These are phyloP conservation scores for Pulveroboletus sp. DNA, from an alignment of 768 basidiomycete genomes.

Conservation along the genomic window DNA sequence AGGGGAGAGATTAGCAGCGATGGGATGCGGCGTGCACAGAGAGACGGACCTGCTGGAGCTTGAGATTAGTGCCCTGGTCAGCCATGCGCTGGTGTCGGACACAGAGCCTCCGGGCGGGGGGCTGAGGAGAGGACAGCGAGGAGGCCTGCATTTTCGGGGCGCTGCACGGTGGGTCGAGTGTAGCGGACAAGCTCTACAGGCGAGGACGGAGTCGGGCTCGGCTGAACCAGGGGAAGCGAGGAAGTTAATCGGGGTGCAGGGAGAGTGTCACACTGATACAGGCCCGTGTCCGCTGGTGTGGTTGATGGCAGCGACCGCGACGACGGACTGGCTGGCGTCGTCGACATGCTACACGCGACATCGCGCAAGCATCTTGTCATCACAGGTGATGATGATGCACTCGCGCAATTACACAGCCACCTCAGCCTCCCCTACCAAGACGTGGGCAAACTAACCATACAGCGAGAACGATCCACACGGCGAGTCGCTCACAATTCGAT, in stretches of 20 bases:
- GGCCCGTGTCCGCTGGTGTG: slow-evolving; percentile 9
- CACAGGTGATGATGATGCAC: not conserved
- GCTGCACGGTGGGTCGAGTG: not conserved
- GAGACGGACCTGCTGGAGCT: slow-evolving; percentile 72
- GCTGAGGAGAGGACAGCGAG: slow-evolving; percentile 18
- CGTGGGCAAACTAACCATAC: slow-evolving; percentile 21
- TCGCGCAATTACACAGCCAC: slow-evolving; percentile 21
- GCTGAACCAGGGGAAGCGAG: not conserved
- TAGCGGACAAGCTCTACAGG: slow-evolving; percentile 8
- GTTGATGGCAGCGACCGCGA: too few relatives aligned
- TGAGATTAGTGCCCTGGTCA: slow-evolving; percentile 88
- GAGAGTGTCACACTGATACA: slow-evolving; percentile 68
- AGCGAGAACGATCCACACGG: slow-evolving; percentile 24
- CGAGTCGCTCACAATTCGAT: slow-evolving; percentile 30
- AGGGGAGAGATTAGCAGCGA: slow-evolving; percentile 7
- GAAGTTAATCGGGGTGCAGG: slow-evolving; percentile 55
- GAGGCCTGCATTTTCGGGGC: not conserved
- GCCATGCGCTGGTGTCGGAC: slow-evolving; percentile 95
- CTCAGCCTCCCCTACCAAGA: too few relatives aligned
- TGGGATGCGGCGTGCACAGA: not conserved
- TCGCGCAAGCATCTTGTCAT: slow-evolving; percentile 22
- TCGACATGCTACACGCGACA: slow-evolving; percentile 30
- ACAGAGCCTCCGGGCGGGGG: slow-evolving; percentile 67
- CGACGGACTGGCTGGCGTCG: not conserved
- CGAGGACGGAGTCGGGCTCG: not conserved